phyloP scores from a whole-genome alignment of 2,329 filamentous ascomycete genomes.

The Tolypocladium inflatum region DNA sequence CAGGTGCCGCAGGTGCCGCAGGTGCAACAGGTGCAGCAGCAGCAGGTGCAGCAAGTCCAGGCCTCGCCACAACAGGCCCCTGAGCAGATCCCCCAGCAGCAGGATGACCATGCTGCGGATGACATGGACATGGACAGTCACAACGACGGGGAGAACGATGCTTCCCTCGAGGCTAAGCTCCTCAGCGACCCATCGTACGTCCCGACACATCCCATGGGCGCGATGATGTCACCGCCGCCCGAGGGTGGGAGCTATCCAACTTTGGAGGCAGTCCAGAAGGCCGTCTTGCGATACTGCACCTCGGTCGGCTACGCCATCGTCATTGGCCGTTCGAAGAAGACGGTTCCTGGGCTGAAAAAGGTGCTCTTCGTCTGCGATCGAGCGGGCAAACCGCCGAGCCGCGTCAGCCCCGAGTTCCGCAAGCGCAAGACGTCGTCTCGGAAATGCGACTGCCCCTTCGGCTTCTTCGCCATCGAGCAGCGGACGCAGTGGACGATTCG shows the following conservation, averaged over 20 bases:
- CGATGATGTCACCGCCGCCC: constrained; percentile 53
- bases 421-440: constrained; percentile 60
- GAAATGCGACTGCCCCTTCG: constrained; percentile 59
- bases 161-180: constrained; percentile 37
- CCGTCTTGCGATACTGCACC: constrained; percentile 54
- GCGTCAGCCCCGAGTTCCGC: constrained; percentile 53
- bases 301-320: constrained; percentile 60
- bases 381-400: constrained; percentile 51
- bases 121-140: constrained; percentile 45
- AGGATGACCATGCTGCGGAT: constrained; percentile 34
- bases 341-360: constrained; percentile 56
- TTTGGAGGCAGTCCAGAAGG: constrained; percentile 55
- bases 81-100: constrained; percentile 26
- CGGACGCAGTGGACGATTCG: constrained; percentile 58
- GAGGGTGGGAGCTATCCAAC: constrained; percentile 56
- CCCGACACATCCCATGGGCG: constrained; percentile 44
- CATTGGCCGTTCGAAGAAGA: constrained; percentile 59
- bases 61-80: constrained; percentile 20
- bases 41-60: constrained; percentile 23
- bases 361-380: constrained; percentile 59
- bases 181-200: constrained; percentile 40
- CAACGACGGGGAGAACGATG: constrained; percentile 34
- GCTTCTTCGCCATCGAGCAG: constrained; percentile 61
- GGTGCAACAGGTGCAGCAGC: constrained; percentile 11
- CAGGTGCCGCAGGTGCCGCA: constrained; percentile 12